Evolutionary conservation across 495 filamentous ascomycete species (phyloP).

Genomic region (Penicillium malachiteum): DNA sequence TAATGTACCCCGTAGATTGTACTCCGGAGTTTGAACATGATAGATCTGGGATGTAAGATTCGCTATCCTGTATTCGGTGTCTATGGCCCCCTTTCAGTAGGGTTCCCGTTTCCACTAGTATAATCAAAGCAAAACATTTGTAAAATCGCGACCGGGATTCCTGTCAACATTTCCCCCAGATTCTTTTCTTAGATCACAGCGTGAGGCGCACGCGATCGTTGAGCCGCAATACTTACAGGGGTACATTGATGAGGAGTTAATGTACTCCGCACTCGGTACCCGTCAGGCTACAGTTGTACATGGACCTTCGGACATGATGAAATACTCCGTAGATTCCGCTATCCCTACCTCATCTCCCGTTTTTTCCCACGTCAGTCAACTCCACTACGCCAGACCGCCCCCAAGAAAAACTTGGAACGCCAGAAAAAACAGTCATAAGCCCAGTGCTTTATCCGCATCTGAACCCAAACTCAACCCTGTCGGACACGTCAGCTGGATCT

Average conservation of each 20-base stretch:
- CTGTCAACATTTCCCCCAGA: background rate
- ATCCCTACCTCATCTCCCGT: background rate
- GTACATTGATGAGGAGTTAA: no score
- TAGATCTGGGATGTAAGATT: background rate
- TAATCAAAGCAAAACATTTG: no score
- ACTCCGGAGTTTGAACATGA: no score
- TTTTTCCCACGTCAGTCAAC: slow-evolving; percentile 3
- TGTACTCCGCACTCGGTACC: no score
- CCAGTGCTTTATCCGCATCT: no score
- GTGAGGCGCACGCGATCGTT: background rate
- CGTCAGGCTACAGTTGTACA: no score
- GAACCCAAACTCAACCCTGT: background rate
- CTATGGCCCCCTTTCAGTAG: no score
- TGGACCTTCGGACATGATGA: no score
- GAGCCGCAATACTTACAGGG: background rate
- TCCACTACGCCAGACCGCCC: background rate
- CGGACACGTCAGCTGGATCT: slow-evolving; percentile 20
- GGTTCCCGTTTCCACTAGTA: no score
- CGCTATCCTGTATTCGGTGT: no score
- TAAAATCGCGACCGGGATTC: no score
- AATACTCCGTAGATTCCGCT: background rate
- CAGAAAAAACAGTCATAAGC: background rate
- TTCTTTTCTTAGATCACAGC: background rate
- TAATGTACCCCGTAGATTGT: no score
- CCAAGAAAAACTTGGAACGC: background rate